phyloP scores from a whole-genome alignment of 2,329 filamentous ascomycete species.

The Stemphylium lycopersici region DNA sequence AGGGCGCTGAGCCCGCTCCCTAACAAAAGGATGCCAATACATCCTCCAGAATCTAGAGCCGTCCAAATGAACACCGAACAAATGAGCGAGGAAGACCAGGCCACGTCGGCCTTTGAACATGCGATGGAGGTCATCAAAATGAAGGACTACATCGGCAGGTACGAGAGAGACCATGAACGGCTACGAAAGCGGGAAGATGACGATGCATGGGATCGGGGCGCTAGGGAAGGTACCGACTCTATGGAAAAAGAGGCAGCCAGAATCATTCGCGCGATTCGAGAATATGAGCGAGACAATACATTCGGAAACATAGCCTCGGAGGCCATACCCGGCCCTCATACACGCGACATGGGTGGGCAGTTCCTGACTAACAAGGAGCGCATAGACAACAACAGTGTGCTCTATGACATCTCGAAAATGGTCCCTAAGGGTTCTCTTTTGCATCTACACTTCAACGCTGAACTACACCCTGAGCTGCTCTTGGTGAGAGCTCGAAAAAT shows the following conservation, averaged over 20 bases:
- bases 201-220: slow-evolving; percentile 47
- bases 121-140: not conserved
- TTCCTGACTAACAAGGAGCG: slow-evolving; percentile 53
- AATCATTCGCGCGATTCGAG: slow-evolving; percentile 49
- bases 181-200: slow-evolving; percentile 42
- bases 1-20: slow-evolving; percentile 30
- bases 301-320: slow-evolving; percentile 54
- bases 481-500: slow-evolving; percentile 62
- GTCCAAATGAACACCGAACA: slow-evolving; percentile 2
- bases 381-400: slow-evolving; percentile 58
- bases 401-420: slow-evolving; percentile 62
- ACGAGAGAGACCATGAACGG: slow-evolving; percentile 15
- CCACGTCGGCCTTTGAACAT: not conserved
- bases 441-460: slow-evolving; percentile 81
- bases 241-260: slow-evolving; percentile 39
- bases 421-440: slow-evolving; percentile 76
- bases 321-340: slow-evolving; percentile 39
- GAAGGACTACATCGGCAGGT: no score
- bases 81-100: no score
- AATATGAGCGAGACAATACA: slow-evolving; percentile 49
- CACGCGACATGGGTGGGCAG: slow-evolving; percentile 54
- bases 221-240: slow-evolving; percentile 10
- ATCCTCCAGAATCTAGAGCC: slow-evolving; percentile 13
- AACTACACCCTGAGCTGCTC: slow-evolving; percentile 66
- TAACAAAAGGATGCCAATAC: slow-evolving; percentile 19